Conservation (phyloP, 2,329 filamentous ascomycete genomes). For the Periconia sp. region DNA sequence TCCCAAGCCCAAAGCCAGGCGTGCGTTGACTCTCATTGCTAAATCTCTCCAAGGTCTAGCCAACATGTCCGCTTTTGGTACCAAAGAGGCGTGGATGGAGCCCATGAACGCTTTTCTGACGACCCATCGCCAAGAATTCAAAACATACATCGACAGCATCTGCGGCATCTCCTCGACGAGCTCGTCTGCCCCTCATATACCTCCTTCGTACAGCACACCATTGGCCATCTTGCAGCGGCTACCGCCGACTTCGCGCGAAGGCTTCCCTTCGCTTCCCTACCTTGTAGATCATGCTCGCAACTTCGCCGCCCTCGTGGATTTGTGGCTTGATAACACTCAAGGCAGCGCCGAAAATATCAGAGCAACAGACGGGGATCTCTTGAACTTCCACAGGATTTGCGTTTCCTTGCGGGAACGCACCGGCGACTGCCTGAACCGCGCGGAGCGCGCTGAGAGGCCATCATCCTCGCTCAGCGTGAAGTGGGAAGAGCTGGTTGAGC, state of each 20-base stretch:
- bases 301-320: constrained; percentile 78
- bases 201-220: constrained; percentile 88
- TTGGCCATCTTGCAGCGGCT: constrained; percentile 85
- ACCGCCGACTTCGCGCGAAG: constrained; percentile 79
- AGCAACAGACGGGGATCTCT: constrained; percentile 48
- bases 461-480: constrained; percentile 51
- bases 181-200: constrained; percentile 61
- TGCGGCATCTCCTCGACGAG: constrained; percentile 77
- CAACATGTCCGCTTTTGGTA: constrained; percentile 88
- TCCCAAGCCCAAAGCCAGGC: constrained; percentile 77
- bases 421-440: constrained; percentile 53
- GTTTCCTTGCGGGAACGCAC: constrained; percentile 51
- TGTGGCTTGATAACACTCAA: constrained; percentile 67
- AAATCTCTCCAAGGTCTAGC: constrained; percentile 90
- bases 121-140: constrained; percentile 76
- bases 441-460: constrained; percentile 56
- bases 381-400: constrained; percentile 54
- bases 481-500: constrained; percentile 57
- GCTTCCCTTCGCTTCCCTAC: constrained; percentile 90
- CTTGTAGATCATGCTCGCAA: constrained; percentile 86
- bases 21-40: constrained; percentile 87
- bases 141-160: constrained; percentile 81
- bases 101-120: constrained; percentile 91
- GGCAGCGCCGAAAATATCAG: constrained; percentile 42
- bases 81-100: constrained; percentile 98